Conservation (phyloP, 306 rosid species). For the Amphicarpaea edgeworthii region DNA sequence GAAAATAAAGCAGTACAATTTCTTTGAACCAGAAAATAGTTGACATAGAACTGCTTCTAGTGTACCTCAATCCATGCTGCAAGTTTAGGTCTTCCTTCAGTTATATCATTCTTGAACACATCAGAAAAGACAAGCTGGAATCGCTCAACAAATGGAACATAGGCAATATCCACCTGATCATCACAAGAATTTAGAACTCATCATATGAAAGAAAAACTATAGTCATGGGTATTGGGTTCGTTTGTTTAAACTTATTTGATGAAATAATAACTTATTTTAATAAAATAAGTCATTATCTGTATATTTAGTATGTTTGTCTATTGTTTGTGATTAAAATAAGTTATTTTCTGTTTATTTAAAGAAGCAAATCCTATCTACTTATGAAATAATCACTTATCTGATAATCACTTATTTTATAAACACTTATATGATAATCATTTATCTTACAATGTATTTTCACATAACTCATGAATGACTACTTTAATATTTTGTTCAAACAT, state of each 20-base stretch:
- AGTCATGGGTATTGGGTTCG: not conserved
- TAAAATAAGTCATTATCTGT: too few relatives aligned
- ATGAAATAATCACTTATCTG: too few relatives aligned
- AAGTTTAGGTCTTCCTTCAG: conserved; percentile 84
- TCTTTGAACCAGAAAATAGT: not conserved
- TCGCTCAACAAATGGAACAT: conserved; percentile 71
- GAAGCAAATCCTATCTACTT: too few relatives aligned
- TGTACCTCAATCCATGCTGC: conserved; percentile 77
- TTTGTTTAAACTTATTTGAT: too few relatives aligned
- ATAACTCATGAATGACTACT: conserved; percentile 6
- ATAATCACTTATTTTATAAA: too few relatives aligned
- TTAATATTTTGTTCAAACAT: not conserved
- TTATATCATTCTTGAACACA: conserved; percentile 62
- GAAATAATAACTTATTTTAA: too few relatives aligned
- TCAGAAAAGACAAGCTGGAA: conserved; percentile 64
- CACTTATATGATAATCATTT: too few relatives aligned
- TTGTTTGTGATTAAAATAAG: too few relatives aligned
- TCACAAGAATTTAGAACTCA: conserved; percentile 36
- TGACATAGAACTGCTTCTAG: not conserved
- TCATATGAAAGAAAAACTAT: conserved; percentile 2
- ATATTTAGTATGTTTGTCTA: too few relatives aligned
- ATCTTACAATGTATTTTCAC: not conserved
- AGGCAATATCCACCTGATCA: conserved; percentile 82
- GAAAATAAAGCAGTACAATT: conserved; percentile 2
- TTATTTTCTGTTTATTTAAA: too few relatives aligned